Conservation (phyloP, 1,284 basidiomycete genomes). For the Malassezia dermatis region DNA sequence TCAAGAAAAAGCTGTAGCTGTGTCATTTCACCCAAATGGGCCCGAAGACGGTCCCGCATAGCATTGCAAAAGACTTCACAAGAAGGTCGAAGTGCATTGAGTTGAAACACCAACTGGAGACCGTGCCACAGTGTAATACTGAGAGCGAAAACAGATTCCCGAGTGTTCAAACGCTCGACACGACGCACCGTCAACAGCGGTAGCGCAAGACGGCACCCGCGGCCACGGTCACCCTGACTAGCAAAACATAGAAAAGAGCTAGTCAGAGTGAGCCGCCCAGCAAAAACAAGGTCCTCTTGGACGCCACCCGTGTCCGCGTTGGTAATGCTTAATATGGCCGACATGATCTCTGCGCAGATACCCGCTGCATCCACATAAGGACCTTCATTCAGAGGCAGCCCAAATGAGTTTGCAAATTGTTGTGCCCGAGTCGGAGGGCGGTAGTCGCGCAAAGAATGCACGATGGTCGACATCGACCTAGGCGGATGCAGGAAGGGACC, state of each 20-base stretch:
- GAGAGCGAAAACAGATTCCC: conserved; percentile 67
- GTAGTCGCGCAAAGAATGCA: conserved; percentile 46
- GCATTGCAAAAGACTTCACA: conserved; percentile 87
- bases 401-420: conserved; percentile 37
- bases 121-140: conserved; percentile 91
- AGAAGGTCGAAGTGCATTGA: conserved; percentile 87
- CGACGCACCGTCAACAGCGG: conserved; percentile 85
- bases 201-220: conserved; percentile 75
- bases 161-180: conserved; percentile 72
- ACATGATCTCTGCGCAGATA: conserved; percentile 31
- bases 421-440: conserved; percentile 37
- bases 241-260: conserved; percentile 83
- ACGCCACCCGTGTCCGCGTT: conserved; percentile 24
- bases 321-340: conserved; percentile 38
- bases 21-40: conserved; percentile 69
- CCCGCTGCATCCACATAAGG: conserved; percentile 25
- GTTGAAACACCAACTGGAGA: conserved; percentile 85
- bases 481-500: background rate
- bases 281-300: conserved; percentile 42
- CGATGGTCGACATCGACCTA: conserved; percentile 42
- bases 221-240: conserved; percentile 71
- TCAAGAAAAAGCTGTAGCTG: conserved; percentile 77
- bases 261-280: conserved; percentile 74
- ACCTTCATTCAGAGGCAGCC: conserved; percentile 28
- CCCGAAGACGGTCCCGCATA: conserved; percentile 77